These are phyloP conservation scores for Fusarium sp. DNA, from an alignment of 2,329 filamentous ascomycete genomes.

Conservation along the genomic window DNA sequence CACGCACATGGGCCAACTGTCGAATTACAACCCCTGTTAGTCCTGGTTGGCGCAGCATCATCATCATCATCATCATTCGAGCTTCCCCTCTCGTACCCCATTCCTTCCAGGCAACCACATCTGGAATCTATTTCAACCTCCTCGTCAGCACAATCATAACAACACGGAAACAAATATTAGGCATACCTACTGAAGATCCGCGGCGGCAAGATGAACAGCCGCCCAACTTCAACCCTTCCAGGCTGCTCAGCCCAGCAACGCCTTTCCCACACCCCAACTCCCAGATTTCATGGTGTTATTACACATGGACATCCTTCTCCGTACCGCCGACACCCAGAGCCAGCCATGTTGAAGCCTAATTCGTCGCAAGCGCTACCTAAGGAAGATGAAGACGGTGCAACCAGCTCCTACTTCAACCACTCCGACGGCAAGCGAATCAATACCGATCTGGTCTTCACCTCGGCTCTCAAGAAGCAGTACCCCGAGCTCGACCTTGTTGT, in stretches of 20 bases:
- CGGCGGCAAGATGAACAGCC: not conserved
- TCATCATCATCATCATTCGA: not conserved
- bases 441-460: conserved; percentile 57
- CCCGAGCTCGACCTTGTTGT: conserved; percentile 57
- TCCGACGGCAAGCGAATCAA: conserved; percentile 54
- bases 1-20: not conserved
- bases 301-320: not conserved
- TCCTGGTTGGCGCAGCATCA: not conserved
- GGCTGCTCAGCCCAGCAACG: not conserved
- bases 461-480: conserved; percentile 56
- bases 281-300: not conserved
- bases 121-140: not conserved
- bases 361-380: not conserved
- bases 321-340: not conserved
- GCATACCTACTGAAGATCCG: not conserved
- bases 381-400: not conserved
- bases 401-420: conserved; percentile 51
- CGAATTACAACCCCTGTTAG: not conserved
- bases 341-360: not conserved
- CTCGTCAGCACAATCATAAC: not conserved
- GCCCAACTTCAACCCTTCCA: not conserved
- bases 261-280: not conserved
- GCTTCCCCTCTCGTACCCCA: not conserved
- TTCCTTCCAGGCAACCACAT: not conserved
- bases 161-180: not conserved